A percentile compares a stretch with the other conserved stretches of the same genome.
phyloP scores from a whole-genome alignment of 257 asterid genomes.

The Solanum pimpinellifolium region DNA sequence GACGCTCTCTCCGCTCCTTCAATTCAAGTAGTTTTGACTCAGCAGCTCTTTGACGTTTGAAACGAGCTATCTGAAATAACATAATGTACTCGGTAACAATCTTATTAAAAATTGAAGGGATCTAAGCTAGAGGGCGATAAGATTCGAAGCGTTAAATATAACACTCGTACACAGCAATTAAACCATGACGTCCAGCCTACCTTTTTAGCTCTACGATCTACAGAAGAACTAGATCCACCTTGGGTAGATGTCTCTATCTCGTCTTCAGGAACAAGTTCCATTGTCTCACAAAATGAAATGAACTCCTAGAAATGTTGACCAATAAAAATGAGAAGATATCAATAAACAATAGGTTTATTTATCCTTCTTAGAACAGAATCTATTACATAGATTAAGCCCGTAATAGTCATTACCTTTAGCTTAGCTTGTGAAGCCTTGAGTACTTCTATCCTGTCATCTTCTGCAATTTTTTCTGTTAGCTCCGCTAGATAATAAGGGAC shows the following conservation, averaged over 20 bases:
- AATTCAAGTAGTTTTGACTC: conserved; percentile 76
- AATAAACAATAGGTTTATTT: not conserved
- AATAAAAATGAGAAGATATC: not conserved
- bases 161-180: not conserved
- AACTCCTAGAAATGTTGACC: conserved; percentile 46
- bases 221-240: conserved; percentile 27
- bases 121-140: not conserved
- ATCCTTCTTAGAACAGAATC: not conserved
- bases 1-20: conserved; percentile 84
- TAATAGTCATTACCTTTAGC: conserved; percentile 49
- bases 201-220: conserved; percentile 83
- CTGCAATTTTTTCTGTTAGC: conserved; percentile 52
- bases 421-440: conserved; percentile 66
- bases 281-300: conserved; percentile 69
- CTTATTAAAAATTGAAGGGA: not conserved
- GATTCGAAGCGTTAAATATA: not conserved
- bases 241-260: conserved; percentile 45
- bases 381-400: not conserved
- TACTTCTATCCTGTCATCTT: conserved; percentile 59
- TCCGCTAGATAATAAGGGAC: conserved; percentile 83
- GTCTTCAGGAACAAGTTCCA: conserved; percentile 89
- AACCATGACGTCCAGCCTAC: conserved; percentile 9
- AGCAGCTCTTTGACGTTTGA: conserved; percentile 80
- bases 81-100: not conserved
- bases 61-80: conserved; percentile 61